Base-by-base conservation (phyloP, 805 yeast genomes). In the Naumovozyma dairenensis region DNA sequence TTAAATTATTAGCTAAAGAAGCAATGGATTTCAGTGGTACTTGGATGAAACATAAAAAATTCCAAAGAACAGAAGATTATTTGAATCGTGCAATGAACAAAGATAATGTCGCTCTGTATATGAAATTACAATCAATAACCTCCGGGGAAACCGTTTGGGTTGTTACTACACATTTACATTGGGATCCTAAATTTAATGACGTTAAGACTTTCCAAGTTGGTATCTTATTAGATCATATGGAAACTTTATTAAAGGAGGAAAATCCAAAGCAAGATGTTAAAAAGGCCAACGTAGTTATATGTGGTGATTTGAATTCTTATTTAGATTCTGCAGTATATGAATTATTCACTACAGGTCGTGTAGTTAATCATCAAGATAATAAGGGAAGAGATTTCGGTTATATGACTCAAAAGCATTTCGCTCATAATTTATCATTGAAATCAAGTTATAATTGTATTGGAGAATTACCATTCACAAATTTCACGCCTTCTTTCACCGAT, bases 171-270 rank as follows among this genome's bases (percentile, higher is more conserved):
- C 99, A 92, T 67, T 72, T 92, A 57, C 96, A 89, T 58, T 92
- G 98, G 97, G 96, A 92, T 64, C 98, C 98, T 4, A 84, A 82
- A 32, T 83, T 78, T 53, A 84, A 84, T 55, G 99, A 92, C 61
- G 99, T 92, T 36, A 92, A 92, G 59, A 76, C 96, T 2, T 80
- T 92, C 62, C 98, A 92, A 65, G 92, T 83, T 36, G 96, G 95
- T 28, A 80, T 92, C 19, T 64, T 92, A 43, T 62, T 92, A 48
- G 96, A 89, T 49, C 95, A 92, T 59, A 60, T 93, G 51, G 92
- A 84, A 53, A 62, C 63, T 5, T 58, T 83, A 31, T 61, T 77
- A 28, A 74, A 73, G 50, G 62, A 66, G 48, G 57, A 65, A 31
- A 42, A 59, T 40, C 55, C 65, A 27, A 59, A 64, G 19, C 75